These are phyloP conservation scores for Diaporthe eres DNA, from an alignment of 2,329 filamentous ascomycete species.

Conservation along the genomic window DNA sequence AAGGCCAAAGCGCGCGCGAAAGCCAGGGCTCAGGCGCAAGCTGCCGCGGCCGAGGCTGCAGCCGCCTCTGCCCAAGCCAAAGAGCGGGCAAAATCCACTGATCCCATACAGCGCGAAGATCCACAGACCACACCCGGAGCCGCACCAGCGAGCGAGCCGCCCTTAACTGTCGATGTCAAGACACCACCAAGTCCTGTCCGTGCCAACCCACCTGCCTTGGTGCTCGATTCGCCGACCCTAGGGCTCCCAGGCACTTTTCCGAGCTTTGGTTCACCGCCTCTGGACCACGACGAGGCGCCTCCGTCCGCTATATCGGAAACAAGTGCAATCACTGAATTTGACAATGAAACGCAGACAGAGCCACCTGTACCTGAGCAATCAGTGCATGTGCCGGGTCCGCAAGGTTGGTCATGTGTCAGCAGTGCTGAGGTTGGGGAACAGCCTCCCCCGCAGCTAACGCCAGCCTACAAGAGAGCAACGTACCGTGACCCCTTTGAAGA, in stretches of 20 bases:
- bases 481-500: slow-evolving; percentile 68
- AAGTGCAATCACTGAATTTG: slow-evolving; percentile 79
- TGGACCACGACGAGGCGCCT: slow-evolving; percentile 63
- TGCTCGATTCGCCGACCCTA: slow-evolving; percentile 74
- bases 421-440: slow-evolving; percentile 41
- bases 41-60: slow-evolving; percentile 45
- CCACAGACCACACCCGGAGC: slow-evolving; percentile 17
- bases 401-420: slow-evolving; percentile 15
- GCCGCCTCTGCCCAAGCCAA: slow-evolving; percentile 35
- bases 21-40: slow-evolving; percentile 50
- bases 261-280: slow-evolving; percentile 52
- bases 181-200: slow-evolving; percentile 20
- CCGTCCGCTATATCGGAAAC: slow-evolving; percentile 70
- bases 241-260: slow-evolving; percentile 77
- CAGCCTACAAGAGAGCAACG: slow-evolving; percentile 53
- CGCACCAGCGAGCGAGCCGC: slow-evolving; percentile 39
- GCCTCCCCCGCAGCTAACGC: slow-evolving; percentile 47
- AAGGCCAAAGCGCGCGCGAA: slow-evolving; percentile 58
- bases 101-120: slow-evolving; percentile 1
- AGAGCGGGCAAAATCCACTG: slow-evolving; percentile 22
- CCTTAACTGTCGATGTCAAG: slow-evolving; percentile 36
- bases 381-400: slow-evolving; percentile 40
- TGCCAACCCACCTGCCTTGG: slow-evolving; percentile 37
- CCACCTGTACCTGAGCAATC: slow-evolving; percentile 54
- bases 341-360: slow-evolving; percentile 78